These are phyloP conservation scores for Colletotrichum musae DNA, from an alignment of 2,329 filamentous ascomycete species.

Conservation along the genomic window DNA sequence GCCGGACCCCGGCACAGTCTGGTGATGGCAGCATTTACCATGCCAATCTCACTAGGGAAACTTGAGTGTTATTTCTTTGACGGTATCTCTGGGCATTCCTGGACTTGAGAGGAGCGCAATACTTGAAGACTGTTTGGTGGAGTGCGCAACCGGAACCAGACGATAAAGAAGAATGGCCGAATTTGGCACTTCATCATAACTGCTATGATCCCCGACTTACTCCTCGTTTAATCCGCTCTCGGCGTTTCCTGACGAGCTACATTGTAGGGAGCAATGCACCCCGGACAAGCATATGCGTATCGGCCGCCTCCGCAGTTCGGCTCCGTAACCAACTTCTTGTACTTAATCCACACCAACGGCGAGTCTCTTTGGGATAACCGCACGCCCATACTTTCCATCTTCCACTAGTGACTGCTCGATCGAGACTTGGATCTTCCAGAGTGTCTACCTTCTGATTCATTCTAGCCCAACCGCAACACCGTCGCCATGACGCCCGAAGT, in stretches of 20 bases:
- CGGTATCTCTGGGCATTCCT: not conserved
- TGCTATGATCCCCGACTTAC: too few relatives aligned
- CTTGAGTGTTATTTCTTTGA: not conserved
- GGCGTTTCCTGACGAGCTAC: too few relatives aligned
- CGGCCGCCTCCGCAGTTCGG: not conserved
- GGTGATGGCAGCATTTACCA: not conserved
- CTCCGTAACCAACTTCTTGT: not conserved
- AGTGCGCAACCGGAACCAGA: too few relatives aligned
- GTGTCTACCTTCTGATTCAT: too few relatives aligned
- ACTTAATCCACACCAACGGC: not conserved
- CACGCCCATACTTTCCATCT: not conserved
- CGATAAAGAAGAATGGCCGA: too few relatives aligned
- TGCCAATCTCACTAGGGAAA: not conserved
- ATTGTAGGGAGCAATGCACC: not conserved
- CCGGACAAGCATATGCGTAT: not conserved
- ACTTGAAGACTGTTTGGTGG: too few relatives aligned
- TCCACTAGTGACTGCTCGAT: not conserved
- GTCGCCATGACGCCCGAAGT: constrained; percentile 25
- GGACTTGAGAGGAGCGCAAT: too few relatives aligned
- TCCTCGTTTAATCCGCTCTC: too few relatives aligned
- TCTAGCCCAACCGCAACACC: not conserved
- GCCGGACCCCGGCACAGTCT: constrained; percentile 6
- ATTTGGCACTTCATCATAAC: too few relatives aligned
- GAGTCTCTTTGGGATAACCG: not conserved
- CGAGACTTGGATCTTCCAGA: too few relatives aligned